A percentile compares a stretch with the other conserved stretches of the same genome.
Evolutionary conservation across 176 grass and related monocot genomes (phyloP).

Genomic region (Triticum urartu): DNA sequence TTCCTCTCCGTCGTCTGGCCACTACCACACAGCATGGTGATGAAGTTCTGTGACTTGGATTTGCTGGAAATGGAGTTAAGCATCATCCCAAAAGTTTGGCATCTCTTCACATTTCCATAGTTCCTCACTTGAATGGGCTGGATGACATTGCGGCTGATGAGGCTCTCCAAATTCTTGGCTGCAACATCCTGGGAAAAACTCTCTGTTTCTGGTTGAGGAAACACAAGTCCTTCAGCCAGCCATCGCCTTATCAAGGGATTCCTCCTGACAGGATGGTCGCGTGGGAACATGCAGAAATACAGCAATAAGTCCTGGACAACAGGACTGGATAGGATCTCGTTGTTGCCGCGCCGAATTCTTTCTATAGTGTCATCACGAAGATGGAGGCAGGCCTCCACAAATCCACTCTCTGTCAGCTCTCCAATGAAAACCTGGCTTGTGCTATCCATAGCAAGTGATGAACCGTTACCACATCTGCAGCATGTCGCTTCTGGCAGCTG

Average conservation of each 20-base stretch:
- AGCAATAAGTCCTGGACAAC: background rate
- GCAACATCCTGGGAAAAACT: background rate
- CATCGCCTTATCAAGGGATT: background rate
- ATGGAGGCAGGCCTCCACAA: background rate
- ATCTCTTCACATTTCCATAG: background rate
- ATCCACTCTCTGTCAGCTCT: constrained; percentile 1
- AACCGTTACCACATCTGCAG: background rate
- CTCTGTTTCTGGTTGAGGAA: background rate
- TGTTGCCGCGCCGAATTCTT: background rate
- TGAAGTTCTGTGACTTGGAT: background rate
- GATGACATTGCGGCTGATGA: background rate
- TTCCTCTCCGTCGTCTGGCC: too few relatives aligned
- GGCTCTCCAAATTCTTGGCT: background rate
- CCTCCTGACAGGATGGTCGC: background rate
- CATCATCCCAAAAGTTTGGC: background rate
- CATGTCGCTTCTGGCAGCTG: background rate
- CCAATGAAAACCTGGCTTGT: background rate
- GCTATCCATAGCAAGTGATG: background rate
- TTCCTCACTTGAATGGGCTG: background rate
- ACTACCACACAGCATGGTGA: background rate
- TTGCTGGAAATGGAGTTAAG: background rate
- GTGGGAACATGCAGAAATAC: constrained; percentile 12
- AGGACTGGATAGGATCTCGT: background rate
- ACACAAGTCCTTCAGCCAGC: constrained; percentile 16
- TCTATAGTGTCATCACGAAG: background rate